These are phyloP conservation scores for Beauveria sp. DNA, from an alignment of 2,329 filamentous ascomycete species.

Conservation along the genomic window DNA sequence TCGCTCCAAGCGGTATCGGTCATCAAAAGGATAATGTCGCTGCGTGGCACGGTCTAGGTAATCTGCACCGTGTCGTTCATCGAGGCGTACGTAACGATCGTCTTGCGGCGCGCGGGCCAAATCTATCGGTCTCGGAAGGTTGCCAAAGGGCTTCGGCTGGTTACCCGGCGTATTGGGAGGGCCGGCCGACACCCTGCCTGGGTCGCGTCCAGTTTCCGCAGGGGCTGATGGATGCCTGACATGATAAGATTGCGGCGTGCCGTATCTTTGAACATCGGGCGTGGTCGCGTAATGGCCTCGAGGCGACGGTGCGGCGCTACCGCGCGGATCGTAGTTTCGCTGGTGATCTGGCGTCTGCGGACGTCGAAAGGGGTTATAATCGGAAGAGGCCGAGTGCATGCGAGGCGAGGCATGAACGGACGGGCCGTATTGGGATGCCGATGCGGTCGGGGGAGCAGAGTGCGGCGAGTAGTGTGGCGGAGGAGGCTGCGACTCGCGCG, in stretches of 20 bases:
- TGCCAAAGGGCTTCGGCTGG: slow-evolving; percentile 43
- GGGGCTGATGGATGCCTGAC: slow-evolving; percentile 42
- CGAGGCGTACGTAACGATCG: slow-evolving; percentile 42
- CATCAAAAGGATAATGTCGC: slow-evolving; percentile 42
- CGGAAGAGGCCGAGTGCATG: slow-evolving; percentile 46
- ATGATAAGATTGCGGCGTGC: slow-evolving; percentile 50
- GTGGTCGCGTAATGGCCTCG: slow-evolving; percentile 46
- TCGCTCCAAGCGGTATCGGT: slow-evolving; percentile 43
- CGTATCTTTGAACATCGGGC: slow-evolving; percentile 49
- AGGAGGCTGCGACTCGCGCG: slow-evolving; percentile 35
- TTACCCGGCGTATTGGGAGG: slow-evolving; percentile 44
- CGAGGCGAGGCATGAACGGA: slow-evolving; percentile 48
- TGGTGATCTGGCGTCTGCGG: slow-evolving; percentile 68
- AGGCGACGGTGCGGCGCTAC: slow-evolving; percentile 39
- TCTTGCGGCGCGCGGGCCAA: slow-evolving; percentile 33
- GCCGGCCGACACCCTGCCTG: slow-evolving; percentile 29
- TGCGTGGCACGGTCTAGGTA: slow-evolving; percentile 46
- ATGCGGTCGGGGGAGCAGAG: slow-evolving; percentile 28
- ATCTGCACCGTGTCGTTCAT: slow-evolving; percentile 39
- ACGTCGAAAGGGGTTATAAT: slow-evolving; percentile 56
- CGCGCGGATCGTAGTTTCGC: slow-evolving; percentile 44
- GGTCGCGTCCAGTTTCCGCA: slow-evolving; percentile 36
- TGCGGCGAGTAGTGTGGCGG: slow-evolving; percentile 37
- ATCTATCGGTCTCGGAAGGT: slow-evolving; percentile 40
- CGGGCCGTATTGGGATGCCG: slow-evolving; percentile 39